phyloP scores from a whole-genome alignment of 495 filamentous ascomycete species.

The Lepraria neglecta region DNA sequence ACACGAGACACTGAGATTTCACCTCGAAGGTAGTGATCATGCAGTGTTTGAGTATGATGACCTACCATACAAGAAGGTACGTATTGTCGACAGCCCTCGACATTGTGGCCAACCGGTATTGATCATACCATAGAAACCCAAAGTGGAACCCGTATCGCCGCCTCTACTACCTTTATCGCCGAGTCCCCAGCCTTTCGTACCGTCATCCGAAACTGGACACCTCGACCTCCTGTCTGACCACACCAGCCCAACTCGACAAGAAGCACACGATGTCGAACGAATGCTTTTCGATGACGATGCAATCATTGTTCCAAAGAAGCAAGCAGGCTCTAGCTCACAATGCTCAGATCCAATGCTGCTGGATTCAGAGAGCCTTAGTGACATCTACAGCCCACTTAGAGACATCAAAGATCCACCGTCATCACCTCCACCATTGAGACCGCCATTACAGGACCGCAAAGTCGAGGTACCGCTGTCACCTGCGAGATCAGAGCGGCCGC shows the following conservation, averaged over 20 bases:
- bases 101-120: background rate
- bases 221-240: constrained; percentile 50
- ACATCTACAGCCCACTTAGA: constrained; percentile 26
- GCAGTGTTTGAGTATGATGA: constrained; percentile 31
- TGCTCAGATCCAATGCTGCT: constrained; percentile 25
- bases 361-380: constrained; percentile 24
- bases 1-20: constrained; percentile 33
- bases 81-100: constrained; percentile 8
- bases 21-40: constrained; percentile 37
- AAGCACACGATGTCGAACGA: constrained; percentile 44
- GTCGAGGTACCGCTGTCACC: constrained; percentile 35
- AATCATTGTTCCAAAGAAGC: constrained; percentile 17
- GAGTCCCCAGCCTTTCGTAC: constrained; percentile 38
- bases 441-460: constrained; percentile 35
- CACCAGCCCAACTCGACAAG: constrained; percentile 40
- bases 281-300: constrained; percentile 34
- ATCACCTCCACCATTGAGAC: constrained; percentile 26
- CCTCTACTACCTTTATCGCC: constrained; percentile 49
- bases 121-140: constrained; percentile 8
- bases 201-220: constrained; percentile 41
- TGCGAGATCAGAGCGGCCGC: constrained; percentile 23
- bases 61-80: constrained; percentile 35
- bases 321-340: constrained; percentile 11
- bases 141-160: constrained; percentile 46
- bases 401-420: constrained; percentile 22